Percentiles rank a stretch among this genome's conserved stretches.
Conservation (phyloP, 495 filamentous ascomycete species). For the Aspergillus coremiiformis region DNA sequence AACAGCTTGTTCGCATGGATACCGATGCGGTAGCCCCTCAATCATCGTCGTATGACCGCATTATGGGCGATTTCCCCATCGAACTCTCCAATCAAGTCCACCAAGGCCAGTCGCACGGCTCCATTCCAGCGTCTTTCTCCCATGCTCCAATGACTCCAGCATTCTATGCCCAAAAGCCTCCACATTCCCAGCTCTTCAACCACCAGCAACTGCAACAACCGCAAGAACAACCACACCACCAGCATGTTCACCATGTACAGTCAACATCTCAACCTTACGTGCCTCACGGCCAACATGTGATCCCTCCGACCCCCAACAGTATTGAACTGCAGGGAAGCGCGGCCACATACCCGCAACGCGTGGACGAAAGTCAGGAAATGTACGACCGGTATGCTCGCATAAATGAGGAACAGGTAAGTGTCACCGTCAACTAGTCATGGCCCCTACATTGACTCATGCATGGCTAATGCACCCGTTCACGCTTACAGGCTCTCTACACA, state of each 20-base stretch:
- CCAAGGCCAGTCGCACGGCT: conserved; percentile 20
- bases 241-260: conserved; percentile 26
- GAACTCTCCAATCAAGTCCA: conserved; percentile 24
- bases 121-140: conserved; percentile 23
- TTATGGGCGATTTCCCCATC: conserved; percentile 31
- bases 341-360: conserved; percentile 52
- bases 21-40: conserved; percentile 22
- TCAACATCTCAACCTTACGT: conserved; percentile 41
- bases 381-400: conserved; percentile 67
- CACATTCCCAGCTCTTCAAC: conserved; percentile 15
- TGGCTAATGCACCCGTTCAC: conserved; percentile 20
- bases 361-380: conserved; percentile 56
- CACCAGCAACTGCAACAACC: conserved; percentile 50
- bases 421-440: not conserved
- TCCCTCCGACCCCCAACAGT: conserved; percentile 91
- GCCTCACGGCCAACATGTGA: conserved; percentile 51
- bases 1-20: conserved; percentile 23
- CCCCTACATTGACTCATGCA: not conserved
- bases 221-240: conserved; percentile 44
- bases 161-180: conserved; percentile 34
- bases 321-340: conserved; percentile 73
- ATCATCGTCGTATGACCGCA: conserved; percentile 25
- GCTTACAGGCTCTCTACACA: conserved; percentile 69
- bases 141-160: conserved; percentile 30
- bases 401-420: conserved; percentile 72